Percentiles rank a stretch among this genome's conserved stretches.
Evolutionary conservation across 805 yeast species (phyloP).

Genomic region (Myxozyma neotropica): DNA sequence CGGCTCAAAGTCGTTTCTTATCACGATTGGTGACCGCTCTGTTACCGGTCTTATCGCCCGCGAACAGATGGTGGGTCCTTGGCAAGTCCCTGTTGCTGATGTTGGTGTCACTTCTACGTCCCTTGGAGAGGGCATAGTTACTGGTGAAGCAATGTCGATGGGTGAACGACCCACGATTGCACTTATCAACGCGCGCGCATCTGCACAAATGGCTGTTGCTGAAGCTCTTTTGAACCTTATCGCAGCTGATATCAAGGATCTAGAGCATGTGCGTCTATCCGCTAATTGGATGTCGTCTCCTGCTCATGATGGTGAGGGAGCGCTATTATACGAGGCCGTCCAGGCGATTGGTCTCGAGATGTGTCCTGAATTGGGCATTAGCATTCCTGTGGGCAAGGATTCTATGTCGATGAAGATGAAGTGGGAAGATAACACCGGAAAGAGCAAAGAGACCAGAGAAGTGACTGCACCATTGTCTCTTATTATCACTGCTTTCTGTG

Average conservation of each 20-base stretch:
- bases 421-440: constrained; percentile 60
- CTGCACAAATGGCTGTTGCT: constrained; percentile 94
- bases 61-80: constrained; percentile 98
- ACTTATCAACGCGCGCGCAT: constrained; percentile 81
- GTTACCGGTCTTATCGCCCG: constrained; percentile 96
- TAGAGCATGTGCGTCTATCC: constrained; percentile 77
- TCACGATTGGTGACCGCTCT: constrained; percentile 98
- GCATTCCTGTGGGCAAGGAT: constrained; percentile 98
- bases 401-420: constrained; percentile 99
- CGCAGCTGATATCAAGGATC: constrained; percentile 82
- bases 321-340: constrained; percentile 93
- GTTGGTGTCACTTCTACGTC: constrained; percentile 95
- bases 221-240: constrained; percentile 85
- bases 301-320: constrained; percentile 90
- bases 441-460: constrained; percentile 56
- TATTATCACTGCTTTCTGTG: constrained; percentile 87
- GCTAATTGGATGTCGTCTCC: constrained; percentile 99
- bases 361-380: constrained; percentile 88
- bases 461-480: constrained; percentile 95
- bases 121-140: constrained; percentile 69
- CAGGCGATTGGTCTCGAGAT: constrained; percentile 92
- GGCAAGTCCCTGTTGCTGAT: constrained; percentile 99
- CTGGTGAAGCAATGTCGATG: constrained; percentile 98
- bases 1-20: constrained; percentile 89
- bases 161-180: constrained; percentile 96